phyloP scores from a whole-genome alignment of 2,329 filamentous ascomycete species.

The Aspergillus pseudoglaucus region DNA sequence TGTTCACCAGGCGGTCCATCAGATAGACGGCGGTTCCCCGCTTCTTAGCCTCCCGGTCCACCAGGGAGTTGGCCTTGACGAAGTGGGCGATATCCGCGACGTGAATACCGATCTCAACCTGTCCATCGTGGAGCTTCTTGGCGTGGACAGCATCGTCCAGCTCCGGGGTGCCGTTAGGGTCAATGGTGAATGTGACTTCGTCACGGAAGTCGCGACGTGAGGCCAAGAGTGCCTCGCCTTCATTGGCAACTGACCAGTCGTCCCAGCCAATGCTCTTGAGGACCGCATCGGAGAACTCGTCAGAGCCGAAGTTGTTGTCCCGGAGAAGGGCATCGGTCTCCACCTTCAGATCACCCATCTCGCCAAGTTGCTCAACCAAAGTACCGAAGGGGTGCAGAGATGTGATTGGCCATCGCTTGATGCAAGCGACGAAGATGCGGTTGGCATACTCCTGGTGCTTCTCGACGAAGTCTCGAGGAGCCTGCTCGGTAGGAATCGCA shows the following conservation, averaged over 20 bases:
- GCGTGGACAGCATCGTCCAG: constrained; percentile 90
- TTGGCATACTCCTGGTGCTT: constrained; percentile 97
- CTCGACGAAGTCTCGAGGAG: constrained; percentile 94
- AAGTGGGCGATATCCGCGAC: constrained; percentile 95
- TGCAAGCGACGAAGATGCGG: constrained; percentile 96
- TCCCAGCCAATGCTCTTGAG: constrained; percentile 86
- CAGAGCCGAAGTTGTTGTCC: constrained; percentile 97
- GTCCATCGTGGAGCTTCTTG: constrained; percentile 73
- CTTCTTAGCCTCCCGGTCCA: constrained; percentile 96
- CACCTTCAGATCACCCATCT: constrained; percentile 95
- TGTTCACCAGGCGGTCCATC: constrained; percentile 78
- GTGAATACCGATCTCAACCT: constrained; percentile 90
- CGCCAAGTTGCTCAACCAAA: constrained; percentile 90
- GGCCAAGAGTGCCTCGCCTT: constrained; percentile 67
- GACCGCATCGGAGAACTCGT: constrained; percentile 96
- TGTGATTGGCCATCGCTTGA: constrained; percentile 99
- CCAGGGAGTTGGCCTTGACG: constrained; percentile 89
- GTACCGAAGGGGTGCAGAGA: constrained; percentile 99
- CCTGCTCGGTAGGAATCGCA: constrained; percentile 96
- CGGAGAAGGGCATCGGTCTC: constrained; percentile 94
- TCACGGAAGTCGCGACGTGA: constrained; percentile 82
- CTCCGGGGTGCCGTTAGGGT: constrained; percentile 79
- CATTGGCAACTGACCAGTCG: constrained; percentile 80
- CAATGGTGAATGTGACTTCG: constrained; percentile 85
- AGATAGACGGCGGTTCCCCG: constrained; percentile 93